phyloP scores from a whole-genome alignment of 2,329 filamentous ascomycete species.

The Fusarium fujikuroi region DNA sequence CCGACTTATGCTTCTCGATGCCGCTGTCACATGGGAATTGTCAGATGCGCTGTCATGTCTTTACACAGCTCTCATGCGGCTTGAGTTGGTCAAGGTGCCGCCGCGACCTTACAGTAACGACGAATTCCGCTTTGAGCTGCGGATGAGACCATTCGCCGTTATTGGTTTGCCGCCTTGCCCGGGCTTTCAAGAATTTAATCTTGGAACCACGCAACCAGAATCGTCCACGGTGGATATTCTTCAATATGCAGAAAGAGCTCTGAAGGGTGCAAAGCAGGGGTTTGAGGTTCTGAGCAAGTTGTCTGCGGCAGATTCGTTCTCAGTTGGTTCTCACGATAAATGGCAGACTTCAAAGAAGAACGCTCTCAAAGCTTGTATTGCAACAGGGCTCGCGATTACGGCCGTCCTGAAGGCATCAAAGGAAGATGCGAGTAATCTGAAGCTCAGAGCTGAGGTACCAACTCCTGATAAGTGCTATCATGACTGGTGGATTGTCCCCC shows the following conservation, averaged over 20 bases:
- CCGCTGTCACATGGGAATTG: conserved; percentile 69
- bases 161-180: conserved; percentile 76
- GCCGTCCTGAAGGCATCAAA: conserved; percentile 67
- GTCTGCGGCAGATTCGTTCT: conserved; percentile 63
- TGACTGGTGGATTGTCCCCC: conserved; percentile 73
- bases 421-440: conserved; percentile 47
- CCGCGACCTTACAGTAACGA: conserved; percentile 74
- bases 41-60: conserved; percentile 67
- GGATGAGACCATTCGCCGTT: conserved; percentile 84
- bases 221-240: conserved; percentile 55
- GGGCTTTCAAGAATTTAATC: conserved; percentile 68
- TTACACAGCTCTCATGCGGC: conserved; percentile 72
- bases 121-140: conserved; percentile 78
- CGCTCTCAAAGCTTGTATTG: conserved; percentile 76
- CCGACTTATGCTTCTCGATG: conserved; percentile 71
- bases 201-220: conserved; percentile 55
- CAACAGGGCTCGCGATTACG: conserved; percentile 71
- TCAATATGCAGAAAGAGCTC: conserved; percentile 57
- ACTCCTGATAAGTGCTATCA: conserved; percentile 66
- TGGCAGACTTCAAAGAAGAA: conserved; percentile 71
- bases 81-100: conserved; percentile 62
- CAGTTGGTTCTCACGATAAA: conserved; percentile 66
- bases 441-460: conserved; percentile 64
- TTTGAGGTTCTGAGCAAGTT: conserved; percentile 67
- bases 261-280: conserved; percentile 62